Percentiles rank a stretch among this genome's conserved stretches.
phyloP scores from a whole-genome alignment of 1,284 basidiomycete species.

The Leccinum subspadiceum region DNA sequence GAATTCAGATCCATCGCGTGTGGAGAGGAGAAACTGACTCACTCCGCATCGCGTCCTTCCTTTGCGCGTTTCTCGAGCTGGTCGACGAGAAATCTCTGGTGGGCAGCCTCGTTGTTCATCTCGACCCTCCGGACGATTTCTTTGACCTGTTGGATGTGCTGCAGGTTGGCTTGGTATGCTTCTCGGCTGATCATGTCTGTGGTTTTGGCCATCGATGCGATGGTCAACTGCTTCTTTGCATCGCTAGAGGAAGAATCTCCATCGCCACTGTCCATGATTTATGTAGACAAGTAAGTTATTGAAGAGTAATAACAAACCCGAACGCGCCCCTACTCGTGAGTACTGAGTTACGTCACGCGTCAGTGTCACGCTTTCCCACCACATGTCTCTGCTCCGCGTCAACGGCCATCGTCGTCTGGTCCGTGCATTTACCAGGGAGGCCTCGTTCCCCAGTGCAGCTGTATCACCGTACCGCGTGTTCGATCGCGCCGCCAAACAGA shows the following conservation, averaged over 20 bases:
- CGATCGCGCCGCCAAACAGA: conserved; percentile 79
- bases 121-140: conserved; percentile 28
- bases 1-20: conserved; percentile 2
- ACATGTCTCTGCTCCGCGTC: conserved; percentile 19
- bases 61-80: conserved; percentile 28
- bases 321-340: neutral
- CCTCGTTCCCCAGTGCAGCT: conserved; percentile 20
- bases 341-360: conserved; percentile 20
- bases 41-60: conserved; percentile 39
- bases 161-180: conserved; percentile 25
- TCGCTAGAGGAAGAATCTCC: conserved; percentile 1
- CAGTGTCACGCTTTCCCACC: conserved; percentile 18
- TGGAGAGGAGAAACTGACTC: conserved; percentile 11
- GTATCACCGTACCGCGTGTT: conserved; percentile 71
- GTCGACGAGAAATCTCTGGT: conserved; percentile 28
- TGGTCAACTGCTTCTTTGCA: conserved; percentile 10
- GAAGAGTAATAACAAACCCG: neutral
- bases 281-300: neutral
- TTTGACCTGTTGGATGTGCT: conserved; percentile 30
- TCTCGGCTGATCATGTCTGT: conserved; percentile 23
- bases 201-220: conserved; percentile 29
- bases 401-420: conserved; percentile 7
- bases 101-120: conserved; percentile 30
- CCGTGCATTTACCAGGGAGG: conserved; percentile 40
- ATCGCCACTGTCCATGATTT: conserved; percentile 21